Percentiles rank a stretch among this genome's conserved stretches.
Conservation (phyloP, 306 rosid species). For the Quercus glauca region DNA sequence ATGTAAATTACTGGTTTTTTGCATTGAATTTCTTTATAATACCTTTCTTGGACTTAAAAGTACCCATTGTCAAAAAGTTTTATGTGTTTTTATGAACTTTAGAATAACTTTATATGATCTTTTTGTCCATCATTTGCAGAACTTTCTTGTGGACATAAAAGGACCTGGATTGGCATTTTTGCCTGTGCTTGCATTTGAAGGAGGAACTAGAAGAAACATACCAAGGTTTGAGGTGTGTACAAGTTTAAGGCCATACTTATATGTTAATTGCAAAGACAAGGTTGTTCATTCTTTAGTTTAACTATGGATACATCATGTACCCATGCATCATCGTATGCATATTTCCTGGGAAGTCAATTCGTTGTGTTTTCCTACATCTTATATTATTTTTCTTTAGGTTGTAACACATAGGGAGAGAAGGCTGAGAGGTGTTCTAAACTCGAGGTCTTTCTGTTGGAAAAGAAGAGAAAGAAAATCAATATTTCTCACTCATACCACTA, state of each 20-base stretch:
- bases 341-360: not conserved
- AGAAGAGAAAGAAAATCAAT: not conserved
- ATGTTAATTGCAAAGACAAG: too few relatives aligned
- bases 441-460: not conserved
- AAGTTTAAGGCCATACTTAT: too few relatives aligned
- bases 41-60: not conserved
- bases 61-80: not conserved
- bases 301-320: too few relatives aligned
- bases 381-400: not conserved
- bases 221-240: constrained; percentile 79
- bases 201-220: constrained; percentile 97
- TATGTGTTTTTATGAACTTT: constrained; percentile 1
- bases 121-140: constrained; percentile 40
- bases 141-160: constrained; percentile 87
- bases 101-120: not conserved
- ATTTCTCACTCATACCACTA: not conserved
- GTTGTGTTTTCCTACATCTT: not conserved
- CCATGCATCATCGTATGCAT: not conserved
- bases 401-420: not conserved
- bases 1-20: not conserved
- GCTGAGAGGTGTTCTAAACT: not conserved
- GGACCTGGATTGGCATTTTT: constrained; percentile 76
- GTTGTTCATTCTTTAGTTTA: too few relatives aligned
- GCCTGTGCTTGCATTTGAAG: constrained; percentile 98
- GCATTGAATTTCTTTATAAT: not conserved